These are phyloP conservation scores for Russula compacta DNA, from an alignment of 768 basidiomycete genomes.

Conservation along the genomic window DNA sequence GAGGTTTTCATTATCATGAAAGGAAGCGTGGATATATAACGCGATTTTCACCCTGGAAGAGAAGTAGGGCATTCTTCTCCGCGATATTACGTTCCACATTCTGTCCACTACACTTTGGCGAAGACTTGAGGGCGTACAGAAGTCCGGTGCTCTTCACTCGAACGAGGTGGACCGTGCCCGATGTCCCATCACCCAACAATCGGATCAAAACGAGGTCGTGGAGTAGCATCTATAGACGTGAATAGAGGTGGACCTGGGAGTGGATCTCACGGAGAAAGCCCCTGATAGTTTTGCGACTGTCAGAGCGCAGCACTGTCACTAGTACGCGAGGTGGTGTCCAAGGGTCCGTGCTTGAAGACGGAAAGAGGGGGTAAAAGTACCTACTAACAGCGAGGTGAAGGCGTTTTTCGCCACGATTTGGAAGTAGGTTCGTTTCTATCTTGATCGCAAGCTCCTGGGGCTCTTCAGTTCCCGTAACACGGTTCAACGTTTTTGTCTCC, in stretches of 20 bases:
- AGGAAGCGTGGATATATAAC: conserved; percentile 7
- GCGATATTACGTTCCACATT: not conserved
- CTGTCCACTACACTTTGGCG: not conserved
- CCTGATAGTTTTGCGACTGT: too few relatives aligned
- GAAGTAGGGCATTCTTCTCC: conserved; percentile 4
- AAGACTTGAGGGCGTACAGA: not conserved
- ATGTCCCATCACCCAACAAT: not conserved
- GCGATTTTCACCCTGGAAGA: not conserved
- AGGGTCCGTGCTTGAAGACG: too few relatives aligned
- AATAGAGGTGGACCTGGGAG: too few relatives aligned
- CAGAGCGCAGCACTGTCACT: too few relatives aligned
- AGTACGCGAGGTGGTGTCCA: too few relatives aligned
- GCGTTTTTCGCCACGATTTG: too few relatives aligned
- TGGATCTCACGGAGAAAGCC: not conserved
- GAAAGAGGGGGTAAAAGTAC: too few relatives aligned
- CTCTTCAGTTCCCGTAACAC: too few relatives aligned
- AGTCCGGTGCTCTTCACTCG: not conserved
- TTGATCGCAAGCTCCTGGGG: too few relatives aligned
- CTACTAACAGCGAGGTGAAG: too few relatives aligned
- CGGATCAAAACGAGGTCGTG: not conserved
- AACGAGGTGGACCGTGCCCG: not conserved
- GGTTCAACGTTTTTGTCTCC: too few relatives aligned
- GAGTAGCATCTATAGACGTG: not conserved
- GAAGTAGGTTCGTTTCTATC: too few relatives aligned
- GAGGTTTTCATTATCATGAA: conserved; percentile 10